These are phyloP conservation scores for Blastobotrys buckinghamii DNA, from an alignment of 1,139 yeast genomes.

Conservation along the genomic window DNA sequence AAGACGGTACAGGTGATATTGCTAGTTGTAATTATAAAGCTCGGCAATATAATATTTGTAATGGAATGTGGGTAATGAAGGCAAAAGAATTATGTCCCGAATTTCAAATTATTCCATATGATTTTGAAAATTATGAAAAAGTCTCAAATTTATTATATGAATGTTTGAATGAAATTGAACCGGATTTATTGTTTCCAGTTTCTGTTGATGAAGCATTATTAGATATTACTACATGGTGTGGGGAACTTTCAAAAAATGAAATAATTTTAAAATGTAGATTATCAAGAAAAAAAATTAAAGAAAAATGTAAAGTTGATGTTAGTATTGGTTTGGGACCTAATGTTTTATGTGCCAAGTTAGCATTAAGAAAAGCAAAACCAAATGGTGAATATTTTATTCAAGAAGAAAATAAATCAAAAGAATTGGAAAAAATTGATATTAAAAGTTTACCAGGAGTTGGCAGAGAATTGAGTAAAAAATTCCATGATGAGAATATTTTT, in stretches of 20 bases:
- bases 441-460: slow-evolving; percentile 87
- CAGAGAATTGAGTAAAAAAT: slow-evolving; percentile 41
- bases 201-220: slow-evolving; percentile 87
- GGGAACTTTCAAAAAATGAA: neutral
- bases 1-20: slow-evolving; percentile 55
- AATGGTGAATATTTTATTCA: slow-evolving; percentile 47
- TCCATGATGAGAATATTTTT: slow-evolving; percentile 31
- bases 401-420: slow-evolving; percentile 11
- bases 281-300: slow-evolving; percentile 44
- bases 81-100: slow-evolving; percentile 65
- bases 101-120: slow-evolving; percentile 58
- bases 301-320: slow-evolving; percentile 53
- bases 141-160: slow-evolving; percentile 53
- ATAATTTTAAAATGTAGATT: slow-evolving; percentile 28
- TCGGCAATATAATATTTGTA: slow-evolving; percentile 61
- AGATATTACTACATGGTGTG: slow-evolving; percentile 48
- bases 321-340: slow-evolving; percentile 75
- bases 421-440: slow-evolving; percentile 41
- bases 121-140: slow-evolving; percentile 65
- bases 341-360: slow-evolving; percentile 72
- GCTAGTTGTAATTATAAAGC: slow-evolving; percentile 92
- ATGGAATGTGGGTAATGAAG: slow-evolving; percentile 82
- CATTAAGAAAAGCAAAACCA: slow-evolving; percentile 74
- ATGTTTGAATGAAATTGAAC: slow-evolving; percentile 35
- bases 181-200: slow-evolving; percentile 71